Base-by-base conservation (phyloP, 768 basidiomycete species). In the Boletus fagicola region DNA sequence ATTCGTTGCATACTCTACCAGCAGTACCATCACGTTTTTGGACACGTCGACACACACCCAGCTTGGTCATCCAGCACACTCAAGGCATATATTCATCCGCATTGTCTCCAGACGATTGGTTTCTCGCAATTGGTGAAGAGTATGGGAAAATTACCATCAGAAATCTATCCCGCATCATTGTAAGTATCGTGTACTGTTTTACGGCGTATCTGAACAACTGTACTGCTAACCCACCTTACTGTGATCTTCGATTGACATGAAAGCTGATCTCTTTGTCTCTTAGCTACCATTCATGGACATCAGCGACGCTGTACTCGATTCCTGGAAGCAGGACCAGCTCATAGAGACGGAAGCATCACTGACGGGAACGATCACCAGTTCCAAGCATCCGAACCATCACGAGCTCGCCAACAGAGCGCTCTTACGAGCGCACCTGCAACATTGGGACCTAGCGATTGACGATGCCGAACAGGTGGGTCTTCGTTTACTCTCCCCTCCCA, bases 381-480 rank as follows among this genome's bases (percentile, higher is more conserved):
- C 39, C 11, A 2, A 0, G n/a, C 9, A n/a, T 10, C 1, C 13
- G 6, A 24, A 11, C 13, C 50, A 49, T 35, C 24, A 53, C 38
- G 42, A 10, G 2, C 26, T 63, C 11, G 57, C 60, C 4, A 38
- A 30, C 18, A 26, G 54, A 45, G 51, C 60, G 0, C 47, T 62
- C 24, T 16, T 62, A 1, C 18, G 43, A 5, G 16, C 54, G 12
- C 62, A 40, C 4, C 30, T 62, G 16, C 2, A 13, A n/a, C 15
- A 40, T 2, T 59, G 57, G 62, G 49, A 53, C 6, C 20, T 0
- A 15, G 62, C 62, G 1, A 39, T 53, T 8, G 3, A 3, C 0
- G 54, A 63, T 30, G 62, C 61, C 1, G 20, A 59, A 20, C 5
- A 45, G 44, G 63, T 60, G 26, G 26, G 26, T 26, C 26, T 4